These are phyloP conservation scores for Clarireedia paspali DNA, from an alignment of 2,329 filamentous ascomycete genomes.

Conservation along the genomic window DNA sequence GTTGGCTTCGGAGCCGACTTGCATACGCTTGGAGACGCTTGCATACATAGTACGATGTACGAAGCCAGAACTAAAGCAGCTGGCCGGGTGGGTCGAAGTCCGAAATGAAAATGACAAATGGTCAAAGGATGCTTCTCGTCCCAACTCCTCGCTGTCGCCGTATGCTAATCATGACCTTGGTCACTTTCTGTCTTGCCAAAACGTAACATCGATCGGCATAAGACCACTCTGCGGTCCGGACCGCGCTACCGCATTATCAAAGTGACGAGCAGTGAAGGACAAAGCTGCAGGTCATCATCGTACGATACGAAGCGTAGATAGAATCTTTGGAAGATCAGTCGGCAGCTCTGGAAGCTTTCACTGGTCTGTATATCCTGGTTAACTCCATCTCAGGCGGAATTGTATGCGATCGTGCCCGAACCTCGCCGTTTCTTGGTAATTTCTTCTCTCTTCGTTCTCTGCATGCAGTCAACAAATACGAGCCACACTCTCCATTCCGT, in stretches of 20 bases:
- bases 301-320: background rate
- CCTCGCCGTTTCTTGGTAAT: too few species aligned
- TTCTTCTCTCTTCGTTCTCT: background rate
- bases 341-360: background rate
- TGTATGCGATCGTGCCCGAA: background rate
- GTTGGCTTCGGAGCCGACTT: background rate
- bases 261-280: background rate
- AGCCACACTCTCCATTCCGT: background rate
- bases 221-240: slow-evolving; percentile 1
- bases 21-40: too few species aligned
- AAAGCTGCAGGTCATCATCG: background rate
- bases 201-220: background rate
- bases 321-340: background rate
- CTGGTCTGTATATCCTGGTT: background rate
- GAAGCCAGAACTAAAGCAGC: too few species aligned
- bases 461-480: background rate
- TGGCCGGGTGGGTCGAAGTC: too few species aligned
- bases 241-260: background rate
- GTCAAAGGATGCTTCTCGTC: background rate
- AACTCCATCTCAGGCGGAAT: background rate
- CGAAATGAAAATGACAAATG: background rate
- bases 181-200: background rate
- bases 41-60: too few species aligned
- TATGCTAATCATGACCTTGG: too few species aligned
- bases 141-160: too few species aligned